A percentile compares a stretch with the other conserved stretches of the same genome.
These are phyloP conservation scores for Geosmithia morbida DNA, from an alignment of 2,329 filamentous ascomycete species.

Conservation along the genomic window DNA sequence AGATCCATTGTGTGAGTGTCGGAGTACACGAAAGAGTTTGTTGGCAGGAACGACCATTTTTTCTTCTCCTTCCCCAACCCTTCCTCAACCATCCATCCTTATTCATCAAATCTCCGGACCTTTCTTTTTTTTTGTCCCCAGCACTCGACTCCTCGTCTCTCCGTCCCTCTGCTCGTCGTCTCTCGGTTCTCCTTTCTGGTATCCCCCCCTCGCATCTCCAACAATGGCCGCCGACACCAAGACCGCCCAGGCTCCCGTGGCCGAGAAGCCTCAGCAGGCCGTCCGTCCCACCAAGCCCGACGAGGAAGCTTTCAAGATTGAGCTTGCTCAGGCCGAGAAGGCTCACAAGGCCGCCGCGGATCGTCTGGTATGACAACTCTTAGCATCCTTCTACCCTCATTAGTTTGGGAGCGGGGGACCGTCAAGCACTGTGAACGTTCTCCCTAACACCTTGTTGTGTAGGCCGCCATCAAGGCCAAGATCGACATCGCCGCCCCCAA, in stretches of 20 bases:
- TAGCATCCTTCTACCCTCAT: constrained; percentile 1
- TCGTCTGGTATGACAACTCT: constrained; percentile 20
- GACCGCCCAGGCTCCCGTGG: constrained; percentile 27
- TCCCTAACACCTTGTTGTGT: constrained; percentile 5
- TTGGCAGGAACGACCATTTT: not conserved
- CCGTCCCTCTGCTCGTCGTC: constrained; percentile 1
- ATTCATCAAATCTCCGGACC: not conserved
- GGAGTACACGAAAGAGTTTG: not conserved
- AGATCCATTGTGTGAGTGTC: not conserved
- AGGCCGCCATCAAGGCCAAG: constrained; percentile 83
- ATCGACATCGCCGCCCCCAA: constrained; percentile 67
- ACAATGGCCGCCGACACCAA: constrained; percentile 28
- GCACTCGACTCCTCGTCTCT: not conserved
- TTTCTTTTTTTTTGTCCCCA: not conserved
- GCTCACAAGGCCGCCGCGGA: constrained; percentile 67
- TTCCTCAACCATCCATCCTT: not conserved
- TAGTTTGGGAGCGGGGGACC: constrained; percentile 5
- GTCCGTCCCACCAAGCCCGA: constrained; percentile 75
- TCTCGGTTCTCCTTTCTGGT: constrained; percentile 1
- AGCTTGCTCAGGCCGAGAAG: constrained; percentile 71
- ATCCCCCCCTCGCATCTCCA: constrained; percentile 5
- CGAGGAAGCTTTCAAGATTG: constrained; percentile 69
- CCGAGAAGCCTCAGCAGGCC: constrained; percentile 20
- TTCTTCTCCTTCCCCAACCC: not conserved
- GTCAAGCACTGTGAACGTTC: too few species aligned